Evolutionary conservation across 805 yeast species (phyloP), one percentile per base, ranked within the genome.

Genomic region (Teunomyces funiuensis): DNA sequence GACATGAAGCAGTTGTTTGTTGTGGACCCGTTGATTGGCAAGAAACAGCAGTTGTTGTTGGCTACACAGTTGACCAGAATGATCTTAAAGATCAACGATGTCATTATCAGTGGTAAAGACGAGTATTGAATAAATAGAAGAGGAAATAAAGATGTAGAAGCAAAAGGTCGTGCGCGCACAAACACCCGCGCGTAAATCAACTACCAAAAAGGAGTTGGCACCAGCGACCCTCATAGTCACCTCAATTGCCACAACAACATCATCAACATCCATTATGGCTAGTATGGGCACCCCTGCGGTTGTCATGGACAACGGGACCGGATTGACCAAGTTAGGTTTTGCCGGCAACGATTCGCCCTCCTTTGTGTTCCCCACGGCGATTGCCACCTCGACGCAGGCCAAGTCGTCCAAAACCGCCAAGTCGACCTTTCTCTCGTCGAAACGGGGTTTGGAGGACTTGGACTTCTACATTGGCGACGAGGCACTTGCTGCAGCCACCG

Each of bases 281-380:
- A 73, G 79, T 60, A 69, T 81, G 66, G 82, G 82, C 50, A 83
- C 87, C 44, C 97, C 97, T 29, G 96, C 97, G 45, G 91, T 89
- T 73, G 96, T 89, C 63, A 89, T 89, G 97, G 96, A 88, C 76
- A 91, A 91, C 64, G 99, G 99, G 77, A 93, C 99, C 54, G 99
- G 99, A 51, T 75, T 90, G 54, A 93, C 99, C 61, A 93, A 93
- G 64, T 77, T 93, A 52, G 99, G 99, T 19, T 93, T 90, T 70
- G 99, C 99, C 53, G 99, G 99, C 42, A 93, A 93, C 63, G 99
- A 93, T 68, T 77, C 97, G 17, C 99, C 99, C 29, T 90, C 97
- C 4, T 93, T 86, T 77, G 88, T 93, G 23, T 88, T 93, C 58
- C 99, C 99, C 39, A 93, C 99, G 1, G 98, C 97, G 4, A 93